phyloP scores from a whole-genome alignment of 225 moss, liverwort and hornwort genomes.

The Neckera pumila region DNA sequence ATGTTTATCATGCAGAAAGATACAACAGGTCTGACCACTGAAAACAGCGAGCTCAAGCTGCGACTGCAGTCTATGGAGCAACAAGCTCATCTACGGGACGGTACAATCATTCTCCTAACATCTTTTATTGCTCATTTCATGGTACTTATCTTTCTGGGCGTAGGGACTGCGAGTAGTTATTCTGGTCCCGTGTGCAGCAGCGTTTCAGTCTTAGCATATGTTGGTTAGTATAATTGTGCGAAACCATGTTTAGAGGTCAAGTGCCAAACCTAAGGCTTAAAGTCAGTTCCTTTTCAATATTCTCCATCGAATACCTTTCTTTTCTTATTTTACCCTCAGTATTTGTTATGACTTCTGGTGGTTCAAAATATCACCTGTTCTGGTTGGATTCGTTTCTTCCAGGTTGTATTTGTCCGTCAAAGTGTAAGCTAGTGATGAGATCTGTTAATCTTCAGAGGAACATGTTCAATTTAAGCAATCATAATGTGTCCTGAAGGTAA shows the following conservation, averaged over 20 bases:
- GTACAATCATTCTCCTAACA: constrained; percentile 4
- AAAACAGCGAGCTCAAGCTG: constrained; percentile 71
- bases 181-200: neutral
- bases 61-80: constrained; percentile 75
- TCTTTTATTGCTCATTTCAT: neutral
- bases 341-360: neutral
- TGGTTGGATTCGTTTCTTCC: neutral
- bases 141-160: neutral
- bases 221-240: neutral
- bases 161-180: neutral
- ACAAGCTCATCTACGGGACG: constrained; percentile 77
- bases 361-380: neutral
- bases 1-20: constrained; percentile 45
- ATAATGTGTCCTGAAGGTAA: neutral
- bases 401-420: neutral
- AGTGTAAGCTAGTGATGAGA: neutral
- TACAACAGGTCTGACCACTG: constrained; percentile 55
- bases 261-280: neutral
- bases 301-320: neutral
- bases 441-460: neutral
- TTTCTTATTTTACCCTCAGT: neutral
- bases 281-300: neutral
- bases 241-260: neutral
- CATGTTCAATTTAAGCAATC: neutral
- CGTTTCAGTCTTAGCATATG: neutral